Evolutionary conservation across 495 filamentous ascomycete species (phyloP), one percentile per base, ranked within the genome.

Genomic region (Neurospora terricola): DNA sequence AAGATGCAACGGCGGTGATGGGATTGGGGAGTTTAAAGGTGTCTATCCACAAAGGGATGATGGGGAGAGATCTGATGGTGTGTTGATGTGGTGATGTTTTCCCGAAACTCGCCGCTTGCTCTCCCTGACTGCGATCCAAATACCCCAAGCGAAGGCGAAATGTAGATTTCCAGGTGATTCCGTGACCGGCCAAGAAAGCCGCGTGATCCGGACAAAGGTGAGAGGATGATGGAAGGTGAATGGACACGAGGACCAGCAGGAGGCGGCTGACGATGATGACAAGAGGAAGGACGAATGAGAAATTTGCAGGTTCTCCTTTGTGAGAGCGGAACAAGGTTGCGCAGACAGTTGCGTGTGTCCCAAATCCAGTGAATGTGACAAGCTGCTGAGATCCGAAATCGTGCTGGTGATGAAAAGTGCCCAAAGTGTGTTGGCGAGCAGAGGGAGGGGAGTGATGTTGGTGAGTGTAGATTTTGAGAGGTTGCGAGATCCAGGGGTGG

Each of bases 371-470:
- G 27, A 36, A 16, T 66, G 54, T 66, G 30, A 66, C 54, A 66
- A 66, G 27, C 14, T 40, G 37, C 38, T 72, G 74, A 68, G 73
- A 38, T 69, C 38, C 39, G 8, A 76, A 36, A 38, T 72, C 12
- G 36, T 76, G 70, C 42, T 54, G 71, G 39, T 72, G 54, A 42
- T 71, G 21, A 23, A 71, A 45, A 34, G 38, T 5, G 27, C 27
- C 27, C 54, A 66, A 66, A 18, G 23, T 34, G 54, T 66, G 54
- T 66, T 66, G 54, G 14, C 54, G 54, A 66, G 54, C 54, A 36
- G 54, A 34, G 54, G 54, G 23, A 66, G 27, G 54, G 6, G 54
- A 66, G 54, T 66, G 54, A 66, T 66, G 54, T 66, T 66, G 54
- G 54, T 66, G 54, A 59, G 27, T 66, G 54, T 66, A 36, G 54